phyloP scores from a whole-genome alignment of 768 basidiomycete species.

The Suillus subalutaceus region DNA sequence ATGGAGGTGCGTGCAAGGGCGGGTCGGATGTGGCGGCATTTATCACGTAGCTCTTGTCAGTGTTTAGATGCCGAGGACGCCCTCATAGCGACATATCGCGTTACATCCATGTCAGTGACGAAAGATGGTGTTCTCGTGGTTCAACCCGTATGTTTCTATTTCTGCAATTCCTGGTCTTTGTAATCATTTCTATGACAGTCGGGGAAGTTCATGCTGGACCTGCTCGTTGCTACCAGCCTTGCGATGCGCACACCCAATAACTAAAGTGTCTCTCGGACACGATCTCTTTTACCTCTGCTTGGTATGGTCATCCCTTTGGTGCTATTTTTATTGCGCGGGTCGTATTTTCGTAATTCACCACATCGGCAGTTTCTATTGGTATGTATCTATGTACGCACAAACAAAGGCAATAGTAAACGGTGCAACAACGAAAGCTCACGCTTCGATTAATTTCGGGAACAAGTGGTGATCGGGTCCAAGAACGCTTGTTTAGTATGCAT shows the following conservation, averaged over 20 bases:
- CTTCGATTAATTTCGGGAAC: not conserved
- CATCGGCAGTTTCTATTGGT: not conserved
- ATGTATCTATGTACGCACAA: not conserved
- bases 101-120: conserved; percentile 23
- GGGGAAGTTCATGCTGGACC: conserved; percentile 26
- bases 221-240: conserved; percentile 31
- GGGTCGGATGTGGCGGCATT: not conserved
- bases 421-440: not conserved
- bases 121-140: conserved; percentile 33
- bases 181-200: conserved; percentile 17
- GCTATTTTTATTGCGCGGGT: not conserved
- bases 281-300: not conserved
- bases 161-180: not conserved
- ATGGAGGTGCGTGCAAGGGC: conserved; percentile 25
- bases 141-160: conserved; percentile 25
- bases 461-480: not conserved
- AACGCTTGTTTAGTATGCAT: not conserved
- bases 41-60: conserved; percentile 13
- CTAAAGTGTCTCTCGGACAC: conserved; percentile 7
- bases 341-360: not conserved
- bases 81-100: conserved; percentile 31
- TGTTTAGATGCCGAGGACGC: conserved; percentile 21
- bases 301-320: not conserved
- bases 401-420: not conserved
- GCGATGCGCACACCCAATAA: conserved; percentile 26